Percentiles rank a stretch among this genome's conserved stretches.
phyloP scores from a whole-genome alignment of 1,284 basidiomycete species.

The Malassezia cuniculi region DNA sequence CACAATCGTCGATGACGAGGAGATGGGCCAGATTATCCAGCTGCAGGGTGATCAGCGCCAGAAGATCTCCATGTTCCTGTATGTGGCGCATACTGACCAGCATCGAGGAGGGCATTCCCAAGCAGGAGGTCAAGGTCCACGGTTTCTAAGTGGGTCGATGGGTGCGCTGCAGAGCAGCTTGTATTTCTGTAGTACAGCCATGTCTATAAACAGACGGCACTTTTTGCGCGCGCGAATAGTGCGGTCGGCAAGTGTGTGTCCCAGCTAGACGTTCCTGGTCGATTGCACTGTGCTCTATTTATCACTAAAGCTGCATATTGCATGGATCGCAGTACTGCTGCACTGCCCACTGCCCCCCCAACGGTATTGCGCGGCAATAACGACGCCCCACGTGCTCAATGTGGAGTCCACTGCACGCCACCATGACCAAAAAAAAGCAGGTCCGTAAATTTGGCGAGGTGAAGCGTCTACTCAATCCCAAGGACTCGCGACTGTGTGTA shows the following conservation, averaged over 20 bases:
- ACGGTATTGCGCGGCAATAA: too few species aligned
- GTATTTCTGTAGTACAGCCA: too few species aligned
- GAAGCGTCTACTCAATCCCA: slow-evolving; percentile 88
- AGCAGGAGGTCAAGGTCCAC: slow-evolving; percentile 44
- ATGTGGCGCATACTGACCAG: slow-evolving; percentile 8
- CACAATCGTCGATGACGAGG: slow-evolving; percentile 87
- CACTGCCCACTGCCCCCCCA: too few species aligned
- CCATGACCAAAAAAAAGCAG: slow-evolving; percentile 75
- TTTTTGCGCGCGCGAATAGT: too few species aligned
- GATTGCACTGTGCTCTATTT: too few species aligned
- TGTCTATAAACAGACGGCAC: too few species aligned
- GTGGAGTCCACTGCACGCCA: not conserved
- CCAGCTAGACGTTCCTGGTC: too few species aligned
- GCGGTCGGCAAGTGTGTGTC: too few species aligned
- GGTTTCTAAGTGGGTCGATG: slow-evolving; percentile 40
- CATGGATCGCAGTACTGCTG: too few species aligned
- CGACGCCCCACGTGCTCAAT: too few species aligned
- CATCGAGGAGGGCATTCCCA: slow-evolving; percentile 40
- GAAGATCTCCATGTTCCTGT: slow-evolving; percentile 57
- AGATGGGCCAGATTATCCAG: slow-evolving; percentile 95
- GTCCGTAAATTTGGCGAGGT: slow-evolving; percentile 88
- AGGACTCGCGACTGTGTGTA: slow-evolving; percentile 76
- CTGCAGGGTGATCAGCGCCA: slow-evolving; percentile 93
- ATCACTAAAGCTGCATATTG: too few species aligned
- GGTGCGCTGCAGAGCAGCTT: too few species aligned